Evolutionary conservation across 192 early-diverging fungal genomes (phyloP).

Genomic region (Umbelopsis vinacea): DNA sequence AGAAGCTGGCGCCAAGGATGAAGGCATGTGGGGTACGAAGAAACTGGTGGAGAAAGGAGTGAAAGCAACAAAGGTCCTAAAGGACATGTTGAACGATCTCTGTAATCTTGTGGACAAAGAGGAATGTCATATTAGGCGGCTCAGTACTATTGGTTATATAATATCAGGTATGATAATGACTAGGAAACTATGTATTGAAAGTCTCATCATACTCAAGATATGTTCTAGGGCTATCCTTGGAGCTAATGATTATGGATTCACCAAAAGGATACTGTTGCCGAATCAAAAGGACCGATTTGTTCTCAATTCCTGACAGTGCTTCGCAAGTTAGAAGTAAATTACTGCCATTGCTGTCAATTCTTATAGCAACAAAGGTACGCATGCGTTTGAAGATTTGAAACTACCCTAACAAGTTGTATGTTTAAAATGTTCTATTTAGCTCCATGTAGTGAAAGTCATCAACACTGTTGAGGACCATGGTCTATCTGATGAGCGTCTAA

Average conservation of each 20-base stretch:
- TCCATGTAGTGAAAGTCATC: background rate
- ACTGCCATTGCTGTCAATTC: no score
- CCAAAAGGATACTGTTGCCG: no score
- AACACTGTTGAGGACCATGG: background rate
- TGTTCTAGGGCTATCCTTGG: no score
- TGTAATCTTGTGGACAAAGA: background rate
- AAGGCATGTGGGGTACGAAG: conserved; percentile 30
- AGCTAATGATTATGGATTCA: no score
- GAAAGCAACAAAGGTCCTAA: conserved; percentile 38
- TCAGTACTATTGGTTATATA: background rate
- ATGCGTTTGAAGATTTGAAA: background rate
- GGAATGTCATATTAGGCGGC: background rate
- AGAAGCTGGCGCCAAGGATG: conserved; percentile 27
- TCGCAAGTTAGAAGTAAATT: no score
- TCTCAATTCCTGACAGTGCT: no score
- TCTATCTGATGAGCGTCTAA: background rate
- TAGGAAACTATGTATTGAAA: no score
- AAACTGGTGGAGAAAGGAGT: conserved; percentile 26
- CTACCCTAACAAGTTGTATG: background rate
- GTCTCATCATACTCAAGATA: no score
- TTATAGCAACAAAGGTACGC: background rate
- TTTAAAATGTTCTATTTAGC: background rate
- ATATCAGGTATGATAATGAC: background rate
- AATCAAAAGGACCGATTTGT: no score
- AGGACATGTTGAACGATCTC: conserved; percentile 31